Percentiles rank a stretch among this genome's conserved stretches.
These are phyloP conservation scores for Gossypium anomalum DNA, from an alignment of 345 rosid genomes.

Conservation along the genomic window DNA sequence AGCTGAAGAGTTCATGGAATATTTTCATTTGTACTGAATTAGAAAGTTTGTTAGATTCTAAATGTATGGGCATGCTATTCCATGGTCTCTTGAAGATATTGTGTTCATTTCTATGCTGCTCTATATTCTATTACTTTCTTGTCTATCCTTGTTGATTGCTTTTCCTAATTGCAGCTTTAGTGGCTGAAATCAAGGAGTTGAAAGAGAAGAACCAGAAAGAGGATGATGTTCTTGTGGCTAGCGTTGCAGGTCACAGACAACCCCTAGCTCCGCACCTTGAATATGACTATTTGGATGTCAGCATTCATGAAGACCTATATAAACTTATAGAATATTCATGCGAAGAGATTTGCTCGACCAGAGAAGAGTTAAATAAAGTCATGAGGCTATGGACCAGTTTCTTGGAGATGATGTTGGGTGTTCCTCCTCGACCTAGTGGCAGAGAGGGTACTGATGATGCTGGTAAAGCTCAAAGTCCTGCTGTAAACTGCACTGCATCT, in stretches of 20 bases:
- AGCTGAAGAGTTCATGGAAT: background rate
- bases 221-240: conserved; percentile 66
- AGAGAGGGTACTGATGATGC: conserved; percentile 42
- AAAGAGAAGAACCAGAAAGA: conserved; percentile 84
- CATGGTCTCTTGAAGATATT: background rate
- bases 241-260: conserved; percentile 77
- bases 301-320: conserved; percentile 79
- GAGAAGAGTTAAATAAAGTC: conserved; percentile 82
- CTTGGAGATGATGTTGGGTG: conserved; percentile 77
- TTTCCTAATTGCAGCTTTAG: conserved; percentile 52
- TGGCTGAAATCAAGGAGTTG: conserved; percentile 85
- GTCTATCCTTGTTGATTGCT: conserved; percentile 3
- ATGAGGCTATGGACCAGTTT: conserved; percentile 85
- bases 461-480: conserved; percentile 32
- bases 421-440: conserved; percentile 46
- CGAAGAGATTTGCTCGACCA: conserved; percentile 89
- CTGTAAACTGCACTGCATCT: conserved; percentile 33
- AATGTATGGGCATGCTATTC: background rate
- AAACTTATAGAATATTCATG: conserved; percentile 88
- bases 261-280: conserved; percentile 60
- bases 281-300: conserved; percentile 54
- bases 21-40: background rate
- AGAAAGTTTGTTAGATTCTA: background rate
- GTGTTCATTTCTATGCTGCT: background rate
- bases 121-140: conserved; percentile 4